Conservation (phyloP, 352 stramenopile species). For the Pythium apleroticum region DNA sequence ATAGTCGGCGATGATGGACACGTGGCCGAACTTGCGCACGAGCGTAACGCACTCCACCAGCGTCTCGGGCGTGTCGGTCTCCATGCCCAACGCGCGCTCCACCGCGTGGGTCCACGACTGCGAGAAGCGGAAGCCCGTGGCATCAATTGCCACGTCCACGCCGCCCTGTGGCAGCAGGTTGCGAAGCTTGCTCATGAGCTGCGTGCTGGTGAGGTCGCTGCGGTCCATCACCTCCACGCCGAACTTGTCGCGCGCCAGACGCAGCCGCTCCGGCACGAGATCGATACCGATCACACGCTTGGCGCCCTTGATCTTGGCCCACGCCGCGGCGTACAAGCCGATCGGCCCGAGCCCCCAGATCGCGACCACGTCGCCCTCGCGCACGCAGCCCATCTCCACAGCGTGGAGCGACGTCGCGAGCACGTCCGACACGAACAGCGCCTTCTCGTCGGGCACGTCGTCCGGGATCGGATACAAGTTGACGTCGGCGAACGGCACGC, state of each 20-base stretch:
- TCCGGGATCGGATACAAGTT: conserved; percentile 71
- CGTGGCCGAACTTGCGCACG: conserved; percentile 55
- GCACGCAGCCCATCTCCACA: conserved; percentile 52
- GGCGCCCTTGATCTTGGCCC: conserved; percentile 63
- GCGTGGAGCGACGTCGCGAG: conserved; percentile 58
- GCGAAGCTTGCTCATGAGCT: conserved; percentile 40
- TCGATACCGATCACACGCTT: conserved; percentile 65
- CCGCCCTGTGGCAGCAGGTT: conserved; percentile 48
- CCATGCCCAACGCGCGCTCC: conserved; percentile 32
- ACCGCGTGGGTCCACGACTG: conserved; percentile 28
- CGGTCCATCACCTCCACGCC: conserved; percentile 66
- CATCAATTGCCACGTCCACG: conserved; percentile 60
- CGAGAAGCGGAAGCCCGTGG: conserved; percentile 35
- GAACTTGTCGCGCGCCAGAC: conserved; percentile 57
- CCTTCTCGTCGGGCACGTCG: conserved; percentile 58
- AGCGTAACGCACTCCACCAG: conserved; percentile 46
- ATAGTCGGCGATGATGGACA: conserved; percentile 61
- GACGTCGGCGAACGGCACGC: conserved; percentile 67
- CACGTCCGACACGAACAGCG: conserved; percentile 63
- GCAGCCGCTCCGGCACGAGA: conserved; percentile 43
- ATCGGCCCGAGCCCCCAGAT: conserved; percentile 73
- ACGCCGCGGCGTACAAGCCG: conserved; percentile 49
- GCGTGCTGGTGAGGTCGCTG: conserved; percentile 38
- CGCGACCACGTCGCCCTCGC: conserved; percentile 46
- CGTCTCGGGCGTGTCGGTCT: conserved; percentile 51